phyloP scores from a whole-genome alignment of 495 filamentous ascomycete genomes.

The Haplographium delicatum region DNA sequence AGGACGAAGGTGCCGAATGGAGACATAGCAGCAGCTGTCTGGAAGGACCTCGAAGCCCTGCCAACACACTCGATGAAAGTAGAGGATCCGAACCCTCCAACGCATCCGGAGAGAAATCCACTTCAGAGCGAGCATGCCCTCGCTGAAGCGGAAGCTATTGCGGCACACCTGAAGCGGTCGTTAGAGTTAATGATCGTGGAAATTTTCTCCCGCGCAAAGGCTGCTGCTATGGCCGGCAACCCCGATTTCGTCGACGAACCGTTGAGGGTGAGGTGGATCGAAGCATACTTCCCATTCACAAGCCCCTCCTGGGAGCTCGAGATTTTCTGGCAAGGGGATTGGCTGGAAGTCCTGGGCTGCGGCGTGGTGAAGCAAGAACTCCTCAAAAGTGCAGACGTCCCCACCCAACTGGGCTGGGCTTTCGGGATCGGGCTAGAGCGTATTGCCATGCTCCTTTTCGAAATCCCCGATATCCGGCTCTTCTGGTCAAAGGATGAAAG shows the following conservation, averaged over 20 bases:
- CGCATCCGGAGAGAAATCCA: conserved; percentile 77
- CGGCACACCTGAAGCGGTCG: conserved; percentile 80
- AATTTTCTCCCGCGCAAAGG: conserved; percentile 75
- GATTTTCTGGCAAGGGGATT: conserved; percentile 89
- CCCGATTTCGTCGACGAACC: conserved; percentile 48
- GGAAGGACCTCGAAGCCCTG: conserved; percentile 59
- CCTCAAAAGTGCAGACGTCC: conserved; percentile 68
- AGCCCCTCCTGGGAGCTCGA: conserved; percentile 93
- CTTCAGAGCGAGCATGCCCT: conserved; percentile 64
- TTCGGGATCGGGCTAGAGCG: conserved; percentile 92
- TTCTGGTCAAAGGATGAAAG: conserved; percentile 88
- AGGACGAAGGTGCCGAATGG: conserved; percentile 50
- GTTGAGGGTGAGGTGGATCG: conserved; percentile 84
- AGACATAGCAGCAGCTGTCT: conserved; percentile 58
- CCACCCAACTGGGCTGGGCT: conserved; percentile 82
- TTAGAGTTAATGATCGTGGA: conserved; percentile 84
- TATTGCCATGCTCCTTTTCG: conserved; percentile 93
- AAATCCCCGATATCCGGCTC: conserved; percentile 92
- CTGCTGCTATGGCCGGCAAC: conserved; percentile 52
- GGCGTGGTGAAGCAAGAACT: conserved; percentile 84
- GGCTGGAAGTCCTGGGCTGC: conserved; percentile 91
- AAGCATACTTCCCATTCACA: conserved; percentile 96
- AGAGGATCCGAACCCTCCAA: conserved; percentile 78
- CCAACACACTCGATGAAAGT: conserved; percentile 69
- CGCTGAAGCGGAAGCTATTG: conserved; percentile 78